phyloP scores from a whole-genome alignment of 2,329 filamentous ascomycete genomes.

The Alternaria sp. region DNA sequence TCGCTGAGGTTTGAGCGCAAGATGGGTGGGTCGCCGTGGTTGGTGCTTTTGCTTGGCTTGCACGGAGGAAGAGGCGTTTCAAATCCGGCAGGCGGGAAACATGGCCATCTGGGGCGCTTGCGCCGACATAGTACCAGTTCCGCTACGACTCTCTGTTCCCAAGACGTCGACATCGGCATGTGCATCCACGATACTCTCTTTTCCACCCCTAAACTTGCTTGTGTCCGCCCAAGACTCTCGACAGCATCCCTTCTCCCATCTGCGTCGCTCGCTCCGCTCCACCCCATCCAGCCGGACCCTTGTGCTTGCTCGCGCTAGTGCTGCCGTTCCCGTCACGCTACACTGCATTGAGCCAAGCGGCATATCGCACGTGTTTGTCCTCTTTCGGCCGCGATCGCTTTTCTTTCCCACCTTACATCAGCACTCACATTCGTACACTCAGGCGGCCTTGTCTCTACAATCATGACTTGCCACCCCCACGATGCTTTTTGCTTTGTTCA shows the following conservation, averaged over 20 bases:
- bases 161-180: neutral
- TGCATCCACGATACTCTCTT: neutral
- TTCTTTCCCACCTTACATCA: neutral
- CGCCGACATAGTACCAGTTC: neutral
- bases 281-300: conserved; percentile 5
- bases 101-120: neutral
- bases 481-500: neutral
- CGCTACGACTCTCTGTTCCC: neutral
- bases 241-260: conserved; percentile 2
- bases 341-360: neutral
- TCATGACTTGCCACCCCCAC: neutral
- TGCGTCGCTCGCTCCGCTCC: neutral
- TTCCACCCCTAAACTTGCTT: neutral
- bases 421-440: neutral
- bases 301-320: conserved; percentile 5
- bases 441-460: neutral
- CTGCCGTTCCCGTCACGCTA: conserved; percentile 16
- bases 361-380: conserved; percentile 4
- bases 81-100: conserved; percentile 10
- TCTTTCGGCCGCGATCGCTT: neutral
- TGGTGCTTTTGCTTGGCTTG: conserved; percentile 17
- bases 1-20: conserved; percentile 25
- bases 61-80: conserved; percentile 14
- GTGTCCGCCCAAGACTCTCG: neutral
- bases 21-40: conserved; percentile 21